These are phyloP conservation scores for Podospora comata DNA, from an alignment of 495 filamentous ascomycete species.

Conservation along the genomic window DNA sequence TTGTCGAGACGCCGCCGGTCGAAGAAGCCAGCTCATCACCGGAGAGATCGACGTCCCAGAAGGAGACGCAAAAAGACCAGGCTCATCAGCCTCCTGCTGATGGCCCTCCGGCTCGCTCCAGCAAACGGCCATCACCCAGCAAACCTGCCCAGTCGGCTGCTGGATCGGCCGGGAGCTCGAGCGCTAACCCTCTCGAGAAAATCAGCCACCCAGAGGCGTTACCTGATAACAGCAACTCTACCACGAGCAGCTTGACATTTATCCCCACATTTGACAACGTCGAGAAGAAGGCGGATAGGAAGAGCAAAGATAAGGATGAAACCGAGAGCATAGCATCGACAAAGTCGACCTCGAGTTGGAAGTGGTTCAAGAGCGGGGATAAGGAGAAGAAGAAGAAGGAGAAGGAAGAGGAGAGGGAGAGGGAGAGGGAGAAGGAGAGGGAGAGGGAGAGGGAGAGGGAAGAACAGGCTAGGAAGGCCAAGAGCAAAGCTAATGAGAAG, in stretches of 20 bases:
- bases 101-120: slow-evolving; percentile 47
- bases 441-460: slow-evolving; percentile 54
- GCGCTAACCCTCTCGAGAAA: slow-evolving; percentile 51
- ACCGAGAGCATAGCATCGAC: slow-evolving; percentile 44
- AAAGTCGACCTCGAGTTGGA: slow-evolving; percentile 88
- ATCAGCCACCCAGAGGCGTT: slow-evolving; percentile 63
- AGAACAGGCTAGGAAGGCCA: slow-evolving; percentile 55
- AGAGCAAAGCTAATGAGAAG: slow-evolving; percentile 54
- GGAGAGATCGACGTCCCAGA: slow-evolving; percentile 57
- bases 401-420: slow-evolving; percentile 66
- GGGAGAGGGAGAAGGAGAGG: slow-evolving; percentile 54
- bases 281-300: slow-evolving; percentile 65
- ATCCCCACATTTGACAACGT: slow-evolving; percentile 70
- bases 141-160: slow-evolving; percentile 30
- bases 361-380: slow-evolving; percentile 49
- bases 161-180: slow-evolving; percentile 15
- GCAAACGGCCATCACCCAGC: slow-evolving; percentile 41
- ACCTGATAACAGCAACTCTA: slow-evolving; percentile 61
- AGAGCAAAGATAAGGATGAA: slow-evolving; percentile 56
- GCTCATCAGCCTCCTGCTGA: slow-evolving; percentile 32
- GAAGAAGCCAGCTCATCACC: slow-evolving; percentile 47
- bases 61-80: slow-evolving; percentile 34
- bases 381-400: slow-evolving; percentile 44
- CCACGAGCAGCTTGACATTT: slow-evolving; percentile 77
- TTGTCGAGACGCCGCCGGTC: slow-evolving; percentile 63